phyloP scores from a whole-genome alignment of 2,329 filamentous ascomycete genomes.

The Colletotrichum navitas region DNA sequence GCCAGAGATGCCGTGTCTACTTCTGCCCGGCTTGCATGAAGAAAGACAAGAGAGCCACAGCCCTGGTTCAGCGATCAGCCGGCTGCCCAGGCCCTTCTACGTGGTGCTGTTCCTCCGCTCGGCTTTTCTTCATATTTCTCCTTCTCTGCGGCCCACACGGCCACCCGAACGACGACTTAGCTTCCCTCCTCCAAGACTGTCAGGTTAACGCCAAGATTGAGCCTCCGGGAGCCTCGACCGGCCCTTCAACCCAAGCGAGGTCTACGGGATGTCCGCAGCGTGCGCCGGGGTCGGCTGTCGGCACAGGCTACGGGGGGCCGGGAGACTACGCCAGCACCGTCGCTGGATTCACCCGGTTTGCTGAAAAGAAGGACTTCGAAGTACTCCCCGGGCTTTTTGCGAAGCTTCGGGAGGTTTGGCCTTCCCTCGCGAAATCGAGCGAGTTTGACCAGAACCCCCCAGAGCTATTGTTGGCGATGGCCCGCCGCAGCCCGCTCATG shows the following conservation, averaged over 20 bases:
- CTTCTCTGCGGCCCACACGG: conserved; percentile 17
- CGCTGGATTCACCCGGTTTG: background rate
- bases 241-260: background rate
- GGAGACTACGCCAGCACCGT: background rate
- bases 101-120: conserved; percentile 51
- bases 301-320: background rate
- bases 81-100: background rate
- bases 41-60: background rate
- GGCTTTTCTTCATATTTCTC: conserved; percentile 24
- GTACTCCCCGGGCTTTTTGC: background rate
- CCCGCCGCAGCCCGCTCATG: conserved; percentile 46
- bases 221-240: background rate
- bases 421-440: background rate
- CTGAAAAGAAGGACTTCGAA: background rate
- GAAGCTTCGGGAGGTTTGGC: conserved; percentile 10
- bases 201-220: background rate
- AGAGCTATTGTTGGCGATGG: conserved; percentile 36
- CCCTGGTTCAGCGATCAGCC: background rate
- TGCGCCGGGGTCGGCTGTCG: background rate
- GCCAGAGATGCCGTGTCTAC: background rate
- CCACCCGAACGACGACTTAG: background rate
- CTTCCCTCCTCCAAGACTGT: conserved; percentile 13
- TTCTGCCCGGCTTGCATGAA: background rate
- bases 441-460: conserved; percentile 28
- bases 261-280: background rate